Conservation (phyloP, 2,329 filamentous ascomycete genomes). For the Hypoxylon sp. region DNA sequence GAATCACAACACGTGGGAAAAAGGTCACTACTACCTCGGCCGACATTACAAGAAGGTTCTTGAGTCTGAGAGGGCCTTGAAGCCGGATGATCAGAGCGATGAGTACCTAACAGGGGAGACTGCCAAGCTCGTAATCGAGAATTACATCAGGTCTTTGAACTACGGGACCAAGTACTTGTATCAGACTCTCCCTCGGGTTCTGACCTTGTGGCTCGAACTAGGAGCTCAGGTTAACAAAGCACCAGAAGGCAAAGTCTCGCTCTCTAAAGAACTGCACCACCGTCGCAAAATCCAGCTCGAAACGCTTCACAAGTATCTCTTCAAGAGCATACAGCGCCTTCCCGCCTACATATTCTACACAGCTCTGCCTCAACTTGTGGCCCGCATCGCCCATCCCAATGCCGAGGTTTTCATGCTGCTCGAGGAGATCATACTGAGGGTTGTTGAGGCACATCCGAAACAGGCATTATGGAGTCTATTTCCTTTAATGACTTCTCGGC, state of each 20-base stretch:
- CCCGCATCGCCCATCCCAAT: conserved; percentile 91
- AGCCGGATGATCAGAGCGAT: conserved; percentile 78
- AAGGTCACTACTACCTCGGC: conserved; percentile 95
- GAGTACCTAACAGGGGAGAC: conserved; percentile 81
- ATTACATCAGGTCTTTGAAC: conserved; percentile 85
- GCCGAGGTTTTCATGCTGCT: conserved; percentile 78
- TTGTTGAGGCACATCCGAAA: conserved; percentile 86
- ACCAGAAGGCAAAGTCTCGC: conserved; percentile 61
- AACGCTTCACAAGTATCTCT: conserved; percentile 75
- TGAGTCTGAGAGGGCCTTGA: conserved; percentile 83
- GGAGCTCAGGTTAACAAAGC: conserved; percentile 76
- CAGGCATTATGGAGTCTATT: conserved; percentile 93
- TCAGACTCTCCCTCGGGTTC: conserved; percentile 87
- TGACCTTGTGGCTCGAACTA: conserved; percentile 95
- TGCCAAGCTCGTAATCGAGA: conserved; percentile 87
- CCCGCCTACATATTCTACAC: conserved; percentile 83
- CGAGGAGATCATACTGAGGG: conserved; percentile 81
- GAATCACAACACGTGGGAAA: conserved; percentile 81
- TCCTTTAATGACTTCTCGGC: conserved; percentile 82
- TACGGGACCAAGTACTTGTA: conserved; percentile 96
- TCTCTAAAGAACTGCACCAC: conserved; percentile 60
- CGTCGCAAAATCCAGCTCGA: conserved; percentile 71
- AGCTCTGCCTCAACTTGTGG: conserved; percentile 89
- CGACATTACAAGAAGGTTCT: conserved; percentile 97
- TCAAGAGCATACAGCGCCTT: conserved; percentile 77